Percentiles rank a stretch among this genome's conserved stretches.
These are phyloP conservation scores for Aphanomyces invadans DNA, from an alignment of 352 stramenopile genomes.

Conservation along the genomic window DNA sequence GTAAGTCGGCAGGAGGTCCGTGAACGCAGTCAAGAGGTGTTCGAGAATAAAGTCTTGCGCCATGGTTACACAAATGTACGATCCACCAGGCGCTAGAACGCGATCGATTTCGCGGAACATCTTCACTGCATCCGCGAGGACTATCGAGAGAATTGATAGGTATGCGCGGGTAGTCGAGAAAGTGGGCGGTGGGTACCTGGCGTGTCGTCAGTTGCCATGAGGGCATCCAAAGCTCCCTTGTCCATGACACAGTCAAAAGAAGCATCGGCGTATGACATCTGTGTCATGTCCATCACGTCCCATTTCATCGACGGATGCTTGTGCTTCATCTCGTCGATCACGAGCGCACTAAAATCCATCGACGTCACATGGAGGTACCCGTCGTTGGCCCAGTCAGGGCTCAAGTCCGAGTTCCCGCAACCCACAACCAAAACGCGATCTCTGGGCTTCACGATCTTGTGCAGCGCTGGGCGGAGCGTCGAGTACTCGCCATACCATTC, in stretches of 20 bases:
- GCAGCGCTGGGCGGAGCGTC: slow-evolving; percentile 34
- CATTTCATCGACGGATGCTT: slow-evolving; percentile 52
- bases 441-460: slow-evolving; percentile 33
- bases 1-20: slow-evolving; percentile 11
- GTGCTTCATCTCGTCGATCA: slow-evolving; percentile 71
- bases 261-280: slow-evolving; percentile 38
- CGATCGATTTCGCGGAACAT: slow-evolving; percentile 64
- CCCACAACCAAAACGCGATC: slow-evolving; percentile 61
- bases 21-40: slow-evolving; percentile 51
- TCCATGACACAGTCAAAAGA: slow-evolving; percentile 73
- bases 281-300: slow-evolving; percentile 75
- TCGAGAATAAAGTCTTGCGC: slow-evolving; percentile 68
- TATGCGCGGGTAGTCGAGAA: not conserved
- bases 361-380: slow-evolving; percentile 51
- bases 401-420: slow-evolving; percentile 72
- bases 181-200: not conserved
- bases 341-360: slow-evolving; percentile 64
- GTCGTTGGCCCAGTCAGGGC: slow-evolving; percentile 43
- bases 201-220: slow-evolving; percentile 42
- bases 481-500: slow-evolving; percentile 73
- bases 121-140: slow-evolving; percentile 37
- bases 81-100: slow-evolving; percentile 45
- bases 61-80: slow-evolving; percentile 75
- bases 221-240: slow-evolving; percentile 71
- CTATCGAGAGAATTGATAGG: not conserved